Conservation (phyloP, 2,329 filamentous ascomycete species). For the Aspergillus ibericus region DNA sequence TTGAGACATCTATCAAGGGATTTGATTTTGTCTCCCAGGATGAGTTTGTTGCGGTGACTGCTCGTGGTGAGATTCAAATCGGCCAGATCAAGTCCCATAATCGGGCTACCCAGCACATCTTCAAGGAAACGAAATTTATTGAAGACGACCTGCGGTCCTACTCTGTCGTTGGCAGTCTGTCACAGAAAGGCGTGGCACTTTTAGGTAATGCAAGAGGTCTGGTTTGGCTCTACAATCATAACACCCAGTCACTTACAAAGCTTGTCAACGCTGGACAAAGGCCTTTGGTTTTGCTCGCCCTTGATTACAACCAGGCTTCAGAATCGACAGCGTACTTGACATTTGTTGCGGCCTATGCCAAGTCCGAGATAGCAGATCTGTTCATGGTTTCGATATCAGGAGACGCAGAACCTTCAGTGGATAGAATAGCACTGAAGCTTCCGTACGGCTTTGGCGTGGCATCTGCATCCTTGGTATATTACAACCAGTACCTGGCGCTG, state of each 20-base stretch:
- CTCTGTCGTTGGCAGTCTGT: conserved; percentile 30
- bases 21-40: conserved; percentile 38
- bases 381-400: conserved; percentile 23
- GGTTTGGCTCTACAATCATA: conserved; percentile 38
- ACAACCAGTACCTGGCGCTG: conserved; percentile 45
- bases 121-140: conserved; percentile 27
- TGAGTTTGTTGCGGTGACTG: conserved; percentile 33
- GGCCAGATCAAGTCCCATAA: conserved; percentile 23
- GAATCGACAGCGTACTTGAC: conserved; percentile 15
- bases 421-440: conserved; percentile 27
- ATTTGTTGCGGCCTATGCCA: conserved; percentile 30
- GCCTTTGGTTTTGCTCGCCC: conserved; percentile 30
- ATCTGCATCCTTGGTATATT: conserved; percentile 44
- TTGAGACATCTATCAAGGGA: conserved; percentile 23
- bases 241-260: conserved; percentile 26
- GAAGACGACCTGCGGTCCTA: conserved; percentile 34
- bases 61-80: conserved; percentile 33
- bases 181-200: conserved; percentile 33
- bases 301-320: conserved; percentile 19
- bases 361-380: conserved; percentile 29
- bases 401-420: conserved; percentile 40
- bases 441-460: conserved; percentile 54
- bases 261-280: conserved; percentile 28
- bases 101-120: conserved; percentile 9
- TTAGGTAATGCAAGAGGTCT: conserved; percentile 35